A percentile compares a stretch with the other conserved stretches of the same genome.
Evolutionary conservation across 2,329 filamentous ascomycete species (phyloP).

Genomic region (Alternaria arbusti): DNA sequence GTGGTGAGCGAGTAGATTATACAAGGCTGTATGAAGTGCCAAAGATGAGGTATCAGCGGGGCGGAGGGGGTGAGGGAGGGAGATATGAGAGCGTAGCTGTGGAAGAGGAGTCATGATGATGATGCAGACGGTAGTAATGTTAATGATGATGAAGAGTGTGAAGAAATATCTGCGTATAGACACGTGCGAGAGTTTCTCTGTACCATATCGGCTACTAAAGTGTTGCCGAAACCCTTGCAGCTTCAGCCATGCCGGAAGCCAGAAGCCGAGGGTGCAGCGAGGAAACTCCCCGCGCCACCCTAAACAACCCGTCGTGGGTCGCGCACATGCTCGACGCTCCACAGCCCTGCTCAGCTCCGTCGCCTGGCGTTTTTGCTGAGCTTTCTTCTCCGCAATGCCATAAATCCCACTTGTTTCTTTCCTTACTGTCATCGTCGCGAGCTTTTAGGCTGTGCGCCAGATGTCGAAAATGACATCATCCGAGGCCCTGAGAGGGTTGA

Average conservation of each 20-base stretch:
- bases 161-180: not conserved
- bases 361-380: conserved; percentile 1
- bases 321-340: conserved; percentile 19
- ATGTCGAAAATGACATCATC: conserved; percentile 43
- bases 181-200: not conserved
- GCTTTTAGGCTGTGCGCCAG: conserved; percentile 4
- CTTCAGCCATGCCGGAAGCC: conserved; percentile 5
- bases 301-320: conserved; percentile 17
- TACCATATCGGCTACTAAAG: conserved; percentile 6
- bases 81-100: conserved; percentile 65
- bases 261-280: conserved; percentile 26
- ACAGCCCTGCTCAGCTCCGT: not conserved
- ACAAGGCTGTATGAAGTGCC: conserved; percentile 88
- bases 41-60: conserved; percentile 64
- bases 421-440: not conserved
- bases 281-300: conserved; percentile 28
- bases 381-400: conserved; percentile 15
- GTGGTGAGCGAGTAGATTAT: conserved; percentile 83
- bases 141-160: conserved; percentile 7
- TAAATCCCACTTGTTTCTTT: not conserved
- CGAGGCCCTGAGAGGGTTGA: conserved; percentile 37
- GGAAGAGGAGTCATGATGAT: conserved; percentile 35
- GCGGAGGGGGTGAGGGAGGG: conserved; percentile 43
- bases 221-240: conserved; percentile 6
- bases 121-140: not conserved